A percentile compares a stretch with the other conserved stretches of the same genome.
Evolutionary conservation across 495 filamentous ascomycete genomes (phyloP).

Genomic region (Penicillium bialowiezense): DNA sequence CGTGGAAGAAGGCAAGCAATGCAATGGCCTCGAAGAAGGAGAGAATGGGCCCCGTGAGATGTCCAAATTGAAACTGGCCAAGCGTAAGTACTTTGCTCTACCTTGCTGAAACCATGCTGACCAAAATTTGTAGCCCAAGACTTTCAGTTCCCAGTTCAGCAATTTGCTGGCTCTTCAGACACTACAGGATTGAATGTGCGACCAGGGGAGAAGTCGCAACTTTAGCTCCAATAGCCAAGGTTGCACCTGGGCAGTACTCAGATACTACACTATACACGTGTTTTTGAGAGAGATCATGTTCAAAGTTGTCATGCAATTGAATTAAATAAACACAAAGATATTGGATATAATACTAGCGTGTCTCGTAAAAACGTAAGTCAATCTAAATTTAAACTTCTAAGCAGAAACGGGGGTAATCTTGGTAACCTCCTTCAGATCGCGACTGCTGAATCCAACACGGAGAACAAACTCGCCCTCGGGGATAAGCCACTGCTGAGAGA

Average conservation of each 20-base stretch:
- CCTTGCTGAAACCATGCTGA: no score
- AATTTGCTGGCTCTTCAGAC: no score
- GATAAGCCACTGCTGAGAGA: conserved; percentile 53
- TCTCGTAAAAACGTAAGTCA: neutral
- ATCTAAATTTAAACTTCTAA: neutral
- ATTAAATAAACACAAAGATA: neutral
- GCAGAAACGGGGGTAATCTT: conserved; percentile 4
- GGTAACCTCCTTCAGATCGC: conserved; percentile 7
- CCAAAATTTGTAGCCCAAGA: neutral
- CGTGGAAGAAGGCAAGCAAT: conserved; percentile 12
- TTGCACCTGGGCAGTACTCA: no score
- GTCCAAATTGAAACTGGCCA: conserved; percentile 14
- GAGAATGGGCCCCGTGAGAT: conserved; percentile 16
- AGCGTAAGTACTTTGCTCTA: conserved; percentile 2
- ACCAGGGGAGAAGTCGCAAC: no score
- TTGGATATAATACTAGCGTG: neutral
- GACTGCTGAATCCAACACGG: conserved; percentile 18
- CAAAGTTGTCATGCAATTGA: no score
- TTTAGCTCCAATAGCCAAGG: no score
- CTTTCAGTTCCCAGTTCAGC: neutral
- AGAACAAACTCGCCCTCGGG: conserved; percentile 22
- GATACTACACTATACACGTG: no score
- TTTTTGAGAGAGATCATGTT: no score
- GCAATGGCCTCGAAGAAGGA: conserved; percentile 17
- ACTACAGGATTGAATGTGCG: no score